These are phyloP conservation scores for Tulasnella sp. DNA, from an alignment of 768 basidiomycete genomes.

Conservation along the genomic window DNA sequence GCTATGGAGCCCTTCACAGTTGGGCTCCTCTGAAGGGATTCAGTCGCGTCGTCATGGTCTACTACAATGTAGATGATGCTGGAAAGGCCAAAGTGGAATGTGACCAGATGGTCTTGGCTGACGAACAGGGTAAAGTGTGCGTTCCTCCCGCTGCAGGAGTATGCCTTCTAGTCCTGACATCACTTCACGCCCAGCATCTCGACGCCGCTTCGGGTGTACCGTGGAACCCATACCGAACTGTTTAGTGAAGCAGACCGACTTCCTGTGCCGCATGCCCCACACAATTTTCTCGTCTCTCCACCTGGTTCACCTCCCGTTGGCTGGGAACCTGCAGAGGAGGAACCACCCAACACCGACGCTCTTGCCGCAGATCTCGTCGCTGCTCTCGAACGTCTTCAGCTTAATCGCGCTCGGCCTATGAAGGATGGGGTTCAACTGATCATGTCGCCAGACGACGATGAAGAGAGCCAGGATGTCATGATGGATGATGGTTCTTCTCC, in stretches of 20 bases:
- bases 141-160: constrained; percentile 26
- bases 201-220: constrained; percentile 51
- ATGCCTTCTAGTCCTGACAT: constrained; percentile 40
- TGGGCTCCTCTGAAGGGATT: constrained; percentile 88
- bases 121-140: constrained; percentile 38
- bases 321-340: constrained; percentile 89
- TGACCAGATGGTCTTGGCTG: constrained; percentile 56
- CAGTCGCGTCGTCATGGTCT: constrained; percentile 78
- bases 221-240: constrained; percentile 67
- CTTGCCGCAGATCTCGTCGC: constrained; percentile 83
- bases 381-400: constrained; percentile 68
- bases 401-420: constrained; percentile 28
- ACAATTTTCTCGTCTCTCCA: constrained; percentile 97
- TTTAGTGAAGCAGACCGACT: constrained; percentile 29
- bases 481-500: constrained; percentile 27
- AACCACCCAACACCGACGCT: constrained; percentile 78
- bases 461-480: constrained; percentile 29
- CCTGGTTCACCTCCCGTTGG: constrained; percentile 96
- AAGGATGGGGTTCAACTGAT: constrained; percentile 26
- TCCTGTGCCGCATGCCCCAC: constrained; percentile 42
- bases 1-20: constrained; percentile 76
- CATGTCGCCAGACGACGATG: constrained; percentile 25
- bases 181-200: constrained; percentile 42
- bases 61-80: constrained; percentile 56
- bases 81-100: constrained; percentile 62